Evolutionary conservation across 2,329 filamentous ascomycete species (phyloP).

Genomic region (Ascochyta viciae-villosae): DNA sequence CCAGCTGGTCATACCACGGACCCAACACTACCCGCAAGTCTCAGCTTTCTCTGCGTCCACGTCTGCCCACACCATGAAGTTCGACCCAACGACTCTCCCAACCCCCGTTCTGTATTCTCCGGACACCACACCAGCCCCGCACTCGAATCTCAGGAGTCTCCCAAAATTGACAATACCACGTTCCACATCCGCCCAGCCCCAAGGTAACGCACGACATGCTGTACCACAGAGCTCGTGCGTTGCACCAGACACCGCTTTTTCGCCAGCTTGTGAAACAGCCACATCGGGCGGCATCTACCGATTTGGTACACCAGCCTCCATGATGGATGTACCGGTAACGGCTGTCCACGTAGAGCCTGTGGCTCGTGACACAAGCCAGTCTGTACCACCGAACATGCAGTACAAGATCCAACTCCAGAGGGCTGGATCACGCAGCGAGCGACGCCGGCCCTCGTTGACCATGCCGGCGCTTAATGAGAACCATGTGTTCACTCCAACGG

Average conservation of each 20-base stretch:
- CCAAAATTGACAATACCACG: constrained; percentile 65
- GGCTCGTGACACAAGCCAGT: constrained; percentile 81
- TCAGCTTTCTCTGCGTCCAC: constrained; percentile 48
- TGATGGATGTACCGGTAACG: constrained; percentile 86
- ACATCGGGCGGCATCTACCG: constrained; percentile 72
- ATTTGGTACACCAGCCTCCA: constrained; percentile 86
- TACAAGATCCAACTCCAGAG: constrained; percentile 65
- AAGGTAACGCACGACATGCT: constrained; percentile 34
- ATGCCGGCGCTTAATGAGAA: constrained; percentile 76
- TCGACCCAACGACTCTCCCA: constrained; percentile 35
- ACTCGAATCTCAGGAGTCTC: constrained; percentile 61
- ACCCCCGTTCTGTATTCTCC: constrained; percentile 48
- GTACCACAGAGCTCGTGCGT: constrained; percentile 34
- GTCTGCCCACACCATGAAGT: constrained; percentile 41
- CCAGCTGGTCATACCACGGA: constrained; percentile 40
- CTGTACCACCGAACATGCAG: constrained; percentile 92
- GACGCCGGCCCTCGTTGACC: constrained; percentile 71
- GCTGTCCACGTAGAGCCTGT: constrained; percentile 74
- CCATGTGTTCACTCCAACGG: constrained; percentile 52
- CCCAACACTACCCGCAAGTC: constrained; percentile 34
- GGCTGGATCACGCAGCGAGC: constrained; percentile 53
- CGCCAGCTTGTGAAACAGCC: constrained; percentile 54
- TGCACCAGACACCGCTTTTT: constrained; percentile 50
- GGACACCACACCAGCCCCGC: constrained; percentile 53
- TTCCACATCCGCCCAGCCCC: constrained; percentile 46